Base-by-base conservation (phyloP, 192 early-diverging fungal genomes). In the Pilobolus umbonatus region DNA sequence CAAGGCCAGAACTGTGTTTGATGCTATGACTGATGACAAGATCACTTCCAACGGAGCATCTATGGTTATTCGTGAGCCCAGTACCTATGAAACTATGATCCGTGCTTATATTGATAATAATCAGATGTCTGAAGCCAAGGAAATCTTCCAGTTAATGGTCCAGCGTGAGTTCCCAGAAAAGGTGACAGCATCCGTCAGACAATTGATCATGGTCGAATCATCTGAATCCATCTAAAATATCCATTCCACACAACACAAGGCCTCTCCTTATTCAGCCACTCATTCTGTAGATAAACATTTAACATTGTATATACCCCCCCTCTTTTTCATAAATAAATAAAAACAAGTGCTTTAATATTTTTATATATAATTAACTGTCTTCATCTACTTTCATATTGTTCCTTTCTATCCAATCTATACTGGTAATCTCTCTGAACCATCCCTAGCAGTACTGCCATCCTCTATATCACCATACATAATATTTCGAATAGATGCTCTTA, bases 11-110 rank as follows among this genome's bases (percentile, higher is more conserved):
- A 31, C 29, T 2, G 51, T 83, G 3, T 83, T 83, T 42, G 57
- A 77, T 11, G 44, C 47, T 7, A 83, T 83, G 81, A 35, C 46
- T 12, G 81, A 83, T 44, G 60, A 71, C 14, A 60, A 64, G 54
- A 38, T 50, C 15, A 42, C 57, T 9, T 60, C 62, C 15, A 8
- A 40, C 9, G 28, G 60, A 1, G 31, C 35, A 8, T 50, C 58
- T 5, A 29, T 43, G 57, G 71, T 83, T 38, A 50, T 75, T 28
- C 72, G 77, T 48, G 81, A 80, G 36, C 81, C 81, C 0, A 80
- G 76, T 60, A 83, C 79, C 11, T 83, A 76, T 68, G 76, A 79
- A 47, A 76, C 75, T 46, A 79, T 83, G 81, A 69, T 83, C 4
- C 65, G 74, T 28, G 76, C 72, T 26, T 80, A 79, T 36, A 17